Evolutionary conservation across 1,139 yeast species (phyloP).

Genomic region (Hyphopichia pseudoburtonii): DNA sequence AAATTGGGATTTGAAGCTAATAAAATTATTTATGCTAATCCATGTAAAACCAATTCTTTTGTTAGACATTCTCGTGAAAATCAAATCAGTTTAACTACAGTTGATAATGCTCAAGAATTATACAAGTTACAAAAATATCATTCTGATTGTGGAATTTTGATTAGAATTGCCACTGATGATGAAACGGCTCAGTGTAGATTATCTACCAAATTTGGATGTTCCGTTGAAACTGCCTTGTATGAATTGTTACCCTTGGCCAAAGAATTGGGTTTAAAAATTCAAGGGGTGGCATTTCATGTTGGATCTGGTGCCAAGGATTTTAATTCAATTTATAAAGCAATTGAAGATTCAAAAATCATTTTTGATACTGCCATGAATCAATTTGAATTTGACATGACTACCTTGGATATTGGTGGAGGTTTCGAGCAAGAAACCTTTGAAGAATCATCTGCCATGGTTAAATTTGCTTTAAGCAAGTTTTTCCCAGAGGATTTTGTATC

Average conservation of each 20-base stretch:
- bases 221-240: conserved; percentile 50
- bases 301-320: conserved; percentile 92
- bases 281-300: conserved; percentile 92
- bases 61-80: conserved; percentile 64
- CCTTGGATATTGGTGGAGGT: conserved; percentile 94
- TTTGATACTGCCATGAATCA: conserved; percentile 56
- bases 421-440: conserved; percentile 70
- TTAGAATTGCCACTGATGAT: conserved; percentile 90
- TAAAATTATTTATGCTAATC: conserved; percentile 87
- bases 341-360: conserved; percentile 67
- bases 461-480: conserved; percentile 51
- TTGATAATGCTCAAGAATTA: conserved; percentile 86
- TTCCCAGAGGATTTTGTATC: conserved; percentile 49
- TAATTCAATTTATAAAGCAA: conserved; percentile 66
- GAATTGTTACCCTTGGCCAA: conserved; percentile 63
- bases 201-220: conserved; percentile 88
- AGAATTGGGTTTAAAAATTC: conserved; percentile 59
- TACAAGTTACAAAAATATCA: conserved; percentile 67
- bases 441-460: conserved; percentile 60
- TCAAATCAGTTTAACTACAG: conserved; percentile 73
- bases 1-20: conserved; percentile 60
- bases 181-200: conserved; percentile 83
- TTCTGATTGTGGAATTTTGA: conserved; percentile 67
- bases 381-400: conserved; percentile 47
- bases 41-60: conserved; percentile 84